phyloP scores from a whole-genome alignment of 2,329 filamentous ascomycete species.

The Lasiodiplodia theobromae region DNA sequence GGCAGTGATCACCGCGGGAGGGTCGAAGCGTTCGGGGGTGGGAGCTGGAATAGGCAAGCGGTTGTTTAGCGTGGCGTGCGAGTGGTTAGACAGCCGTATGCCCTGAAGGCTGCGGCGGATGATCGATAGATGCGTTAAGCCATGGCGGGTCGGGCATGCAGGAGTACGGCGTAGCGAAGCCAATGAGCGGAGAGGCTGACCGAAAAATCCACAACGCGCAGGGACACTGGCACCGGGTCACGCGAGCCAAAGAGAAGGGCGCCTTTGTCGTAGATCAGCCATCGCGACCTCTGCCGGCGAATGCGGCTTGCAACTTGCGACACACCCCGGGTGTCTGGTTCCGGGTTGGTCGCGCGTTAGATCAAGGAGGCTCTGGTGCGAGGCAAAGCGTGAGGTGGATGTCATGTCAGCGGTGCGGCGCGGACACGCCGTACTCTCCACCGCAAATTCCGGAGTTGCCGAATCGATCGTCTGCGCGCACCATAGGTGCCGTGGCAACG shows the following conservation, averaged over 20 bases:
- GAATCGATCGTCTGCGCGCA: neutral
- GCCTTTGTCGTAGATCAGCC: too few relatives aligned
- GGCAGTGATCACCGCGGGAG: constrained; percentile 7
- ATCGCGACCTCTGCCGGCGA: too few relatives aligned
- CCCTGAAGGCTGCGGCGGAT: constrained; percentile 2
- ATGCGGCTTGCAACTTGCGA: neutral
- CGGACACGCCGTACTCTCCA: neutral
- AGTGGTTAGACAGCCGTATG: constrained; percentile 11
- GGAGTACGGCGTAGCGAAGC: constrained; percentile 9
- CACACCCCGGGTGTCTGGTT: neutral
- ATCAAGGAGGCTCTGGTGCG: neutral
- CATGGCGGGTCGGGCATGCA: constrained; percentile 10
- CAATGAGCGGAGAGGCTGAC: constrained; percentile 2
- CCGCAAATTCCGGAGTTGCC: neutral
- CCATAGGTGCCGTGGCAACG: too few relatives aligned
- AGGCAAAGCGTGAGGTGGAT: neutral
- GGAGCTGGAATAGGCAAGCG: constrained; percentile 12
- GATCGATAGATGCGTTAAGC: constrained; percentile 12
- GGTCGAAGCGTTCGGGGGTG: constrained; percentile 19
- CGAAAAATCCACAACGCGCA: neutral
- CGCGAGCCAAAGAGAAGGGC: constrained; percentile 7
- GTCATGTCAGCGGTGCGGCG: neutral
- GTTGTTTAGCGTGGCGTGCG: neutral
- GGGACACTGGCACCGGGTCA: constrained; percentile 7
- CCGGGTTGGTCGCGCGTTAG: neutral